phyloP scores from a whole-genome alignment of 495 filamentous ascomycete species.

The Hypoxylon rickii region DNA sequence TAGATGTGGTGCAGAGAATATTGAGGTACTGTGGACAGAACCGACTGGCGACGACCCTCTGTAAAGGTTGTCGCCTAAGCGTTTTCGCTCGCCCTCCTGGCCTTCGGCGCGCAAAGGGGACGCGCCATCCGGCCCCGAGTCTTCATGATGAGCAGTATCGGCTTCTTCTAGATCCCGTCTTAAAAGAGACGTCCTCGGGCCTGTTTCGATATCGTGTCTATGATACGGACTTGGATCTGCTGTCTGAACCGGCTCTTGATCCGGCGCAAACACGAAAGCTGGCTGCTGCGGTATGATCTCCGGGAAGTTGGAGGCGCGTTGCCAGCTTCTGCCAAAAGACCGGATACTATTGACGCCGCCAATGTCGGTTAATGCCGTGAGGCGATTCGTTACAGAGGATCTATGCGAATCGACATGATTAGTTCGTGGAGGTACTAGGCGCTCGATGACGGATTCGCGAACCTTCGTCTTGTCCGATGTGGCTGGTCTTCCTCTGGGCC shows the following conservation, averaged over 20 bases:
- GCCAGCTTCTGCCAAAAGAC: constrained; percentile 94
- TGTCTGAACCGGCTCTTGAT: constrained; percentile 45
- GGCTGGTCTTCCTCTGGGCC: constrained; percentile 42
- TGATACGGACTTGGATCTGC: constrained; percentile 31
- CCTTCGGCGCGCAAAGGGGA: constrained; percentile 35
- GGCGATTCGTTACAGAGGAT: constrained; percentile 75
- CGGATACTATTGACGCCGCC: constrained; percentile 93
- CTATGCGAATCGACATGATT: constrained; percentile 38
- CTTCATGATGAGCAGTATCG: constrained; percentile 29
- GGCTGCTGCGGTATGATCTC: constrained; percentile 79
- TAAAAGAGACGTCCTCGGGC: constrained; percentile 45
- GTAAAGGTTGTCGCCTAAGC: constrained; percentile 43
- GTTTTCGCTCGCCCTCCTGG: constrained; percentile 48
- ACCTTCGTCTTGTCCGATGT: constrained; percentile 45
- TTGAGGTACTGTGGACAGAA: constrained; percentile 45
- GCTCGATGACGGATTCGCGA: neutral
- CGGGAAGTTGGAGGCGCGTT: constrained; percentile 83
- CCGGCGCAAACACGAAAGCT: constrained; percentile 65
- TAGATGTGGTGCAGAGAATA: constrained; percentile 67
- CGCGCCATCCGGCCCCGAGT: constrained; percentile 28
- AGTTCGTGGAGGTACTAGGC: constrained; percentile 1
- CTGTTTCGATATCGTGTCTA: constrained; percentile 42
- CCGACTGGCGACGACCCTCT: constrained; percentile 38
- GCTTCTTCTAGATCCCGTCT: constrained; percentile 46
- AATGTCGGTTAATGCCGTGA: constrained; percentile 70